Evolutionary conservation across 75 land plant species (phyloP), one percentile per base, ranked within the genome.

Genomic region (Gnetum montanum): DNA sequence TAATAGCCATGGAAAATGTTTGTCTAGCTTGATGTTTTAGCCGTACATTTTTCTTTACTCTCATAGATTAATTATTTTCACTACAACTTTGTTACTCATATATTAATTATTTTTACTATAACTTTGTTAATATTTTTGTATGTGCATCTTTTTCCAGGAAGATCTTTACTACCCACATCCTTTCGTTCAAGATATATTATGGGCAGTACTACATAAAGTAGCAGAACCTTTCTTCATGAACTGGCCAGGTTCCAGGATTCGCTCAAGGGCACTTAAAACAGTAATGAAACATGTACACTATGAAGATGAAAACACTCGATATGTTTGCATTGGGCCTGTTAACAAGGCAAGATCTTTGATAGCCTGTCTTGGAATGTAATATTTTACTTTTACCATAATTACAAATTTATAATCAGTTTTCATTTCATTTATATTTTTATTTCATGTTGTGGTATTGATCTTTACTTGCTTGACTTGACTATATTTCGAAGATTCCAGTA

Each of bases 121-220:
- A 68, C 36, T 54, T 20, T 29, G 25, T 30, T 45, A 15, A 25
- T 43, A 31, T 22, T 13, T 36, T n/a, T n/a, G n/a, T n/a, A n/a
- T n/a, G n/a, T n/a, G n/a, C n/a, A n/a, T n/a, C n/a, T n/a, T 34
- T 40, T 43, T 68, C 46, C 68, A 93, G 98, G 98, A 93, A 61
- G 98, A 93, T 60, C 65, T 89, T 49, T 93, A 93, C 65, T 89
- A 89, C 40, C 96, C 96, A 33, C 98, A 93, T 57, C 95, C 95
- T 4, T 22, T 85, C 13, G 16, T 93, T 36, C 98, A 94, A 48
- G 98, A 94, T 70, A 46, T 85, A 25, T 69, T 94, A 10, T 94
- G 98, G 98, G 81, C 70, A 43, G 58, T 80, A 23, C 85, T 94
- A 54, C 75, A 90, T 49, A 77, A 86, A 40, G 58, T 69, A 36